Percentiles rank a stretch among this genome's conserved stretches.
Evolutionary conservation across 2,329 filamentous ascomycete genomes (phyloP).

Genomic region (Bisporella sp.): DNA sequence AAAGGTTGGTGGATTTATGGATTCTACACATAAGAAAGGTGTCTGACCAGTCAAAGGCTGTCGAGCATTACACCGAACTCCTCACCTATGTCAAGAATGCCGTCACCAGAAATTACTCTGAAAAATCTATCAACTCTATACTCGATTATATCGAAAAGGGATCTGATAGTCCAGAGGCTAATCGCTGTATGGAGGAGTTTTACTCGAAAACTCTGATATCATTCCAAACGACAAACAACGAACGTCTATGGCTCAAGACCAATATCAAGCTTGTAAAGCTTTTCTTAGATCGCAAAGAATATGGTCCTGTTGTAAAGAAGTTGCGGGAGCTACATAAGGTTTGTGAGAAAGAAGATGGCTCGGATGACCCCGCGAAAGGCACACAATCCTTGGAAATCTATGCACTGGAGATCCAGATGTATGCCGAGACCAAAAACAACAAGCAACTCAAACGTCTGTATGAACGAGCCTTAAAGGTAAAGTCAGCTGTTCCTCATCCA

Average conservation of each 20-base stretch:
- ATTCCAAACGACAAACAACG: constrained; percentile 96
- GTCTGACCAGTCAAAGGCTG: constrained; percentile 51
- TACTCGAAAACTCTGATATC: constrained; percentile 90
- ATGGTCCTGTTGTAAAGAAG: constrained; percentile 71
- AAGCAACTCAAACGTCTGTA: constrained; percentile 93
- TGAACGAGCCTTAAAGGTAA: constrained; percentile 82
- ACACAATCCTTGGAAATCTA: constrained; percentile 96
- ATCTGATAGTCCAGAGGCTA: constrained; percentile 62
- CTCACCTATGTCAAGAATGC: constrained; percentile 96
- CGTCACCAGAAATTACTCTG: constrained; percentile 95
- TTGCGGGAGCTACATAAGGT: constrained; percentile 82
- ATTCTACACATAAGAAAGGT: neutral
- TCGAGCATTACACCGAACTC: constrained; percentile 88
- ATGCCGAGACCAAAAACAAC: constrained; percentile 93
- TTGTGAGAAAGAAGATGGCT: constrained; percentile 81
- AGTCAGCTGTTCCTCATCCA: constrained; percentile 95
- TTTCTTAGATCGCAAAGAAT: constrained; percentile 87
- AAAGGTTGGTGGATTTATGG: constrained; percentile 45
- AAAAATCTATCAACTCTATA: constrained; percentile 99
- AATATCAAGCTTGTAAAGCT: constrained; percentile 94
- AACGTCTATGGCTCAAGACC: constrained; percentile 94
- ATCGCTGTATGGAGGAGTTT: constrained; percentile 85
- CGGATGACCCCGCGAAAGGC: constrained; percentile 88
- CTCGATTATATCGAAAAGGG: constrained; percentile 95
- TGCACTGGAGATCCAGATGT: constrained; percentile 97